A percentile compares a stretch with the other conserved stretches of the same genome.
Evolutionary conservation across 225 moss, liverwort and hornwort genomes (phyloP).

Genomic region (Asterella californica): DNA sequence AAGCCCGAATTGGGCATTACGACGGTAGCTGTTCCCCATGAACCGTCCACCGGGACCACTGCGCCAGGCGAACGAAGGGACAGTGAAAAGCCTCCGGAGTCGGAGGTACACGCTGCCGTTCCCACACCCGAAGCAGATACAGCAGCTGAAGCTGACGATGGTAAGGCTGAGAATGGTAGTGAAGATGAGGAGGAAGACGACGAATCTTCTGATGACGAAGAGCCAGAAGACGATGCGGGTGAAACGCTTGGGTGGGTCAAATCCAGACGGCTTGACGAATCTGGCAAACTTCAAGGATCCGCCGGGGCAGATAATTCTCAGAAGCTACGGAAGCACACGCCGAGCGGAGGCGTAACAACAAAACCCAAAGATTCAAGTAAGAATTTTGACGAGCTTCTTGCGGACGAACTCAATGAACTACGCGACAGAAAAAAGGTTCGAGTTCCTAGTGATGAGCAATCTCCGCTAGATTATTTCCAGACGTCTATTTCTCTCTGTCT

Average conservation of each 20-base stretch:
- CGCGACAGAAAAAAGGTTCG: constrained; percentile 74
- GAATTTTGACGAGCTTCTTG: constrained; percentile 93
- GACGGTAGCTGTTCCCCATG: constrained; percentile 3
- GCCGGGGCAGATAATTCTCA: constrained; percentile 22
- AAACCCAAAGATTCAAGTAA: constrained; percentile 42
- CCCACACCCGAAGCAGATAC: constrained; percentile 23
- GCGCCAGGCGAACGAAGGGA: constrained; percentile 9
- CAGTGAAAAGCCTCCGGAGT: constrained; percentile 1
- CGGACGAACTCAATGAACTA: constrained; percentile 81
- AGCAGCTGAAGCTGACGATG: constrained; percentile 35
- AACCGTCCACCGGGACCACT: background rate
- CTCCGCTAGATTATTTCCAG: too few species aligned
- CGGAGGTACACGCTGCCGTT: background rate
- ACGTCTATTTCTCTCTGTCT: too few species aligned
- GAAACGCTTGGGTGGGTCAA: constrained; percentile 40
- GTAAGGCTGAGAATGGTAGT: constrained; percentile 47
- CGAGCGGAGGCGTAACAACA: background rate
- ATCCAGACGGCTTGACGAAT: constrained; percentile 33
- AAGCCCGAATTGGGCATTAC: constrained; percentile 24
- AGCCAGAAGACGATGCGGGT: constrained; percentile 30
- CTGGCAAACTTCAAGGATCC: constrained; percentile 19
- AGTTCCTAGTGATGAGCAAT: background rate
- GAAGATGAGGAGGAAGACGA: constrained; percentile 47
- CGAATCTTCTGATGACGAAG: constrained; percentile 25
- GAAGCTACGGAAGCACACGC: constrained; percentile 19